A percentile compares a stretch with the other conserved stretches of the same genome.
These are phyloP conservation scores for Phialophora chinensis DNA, from an alignment of 2,329 filamentous ascomycete species.

Conservation along the genomic window DNA sequence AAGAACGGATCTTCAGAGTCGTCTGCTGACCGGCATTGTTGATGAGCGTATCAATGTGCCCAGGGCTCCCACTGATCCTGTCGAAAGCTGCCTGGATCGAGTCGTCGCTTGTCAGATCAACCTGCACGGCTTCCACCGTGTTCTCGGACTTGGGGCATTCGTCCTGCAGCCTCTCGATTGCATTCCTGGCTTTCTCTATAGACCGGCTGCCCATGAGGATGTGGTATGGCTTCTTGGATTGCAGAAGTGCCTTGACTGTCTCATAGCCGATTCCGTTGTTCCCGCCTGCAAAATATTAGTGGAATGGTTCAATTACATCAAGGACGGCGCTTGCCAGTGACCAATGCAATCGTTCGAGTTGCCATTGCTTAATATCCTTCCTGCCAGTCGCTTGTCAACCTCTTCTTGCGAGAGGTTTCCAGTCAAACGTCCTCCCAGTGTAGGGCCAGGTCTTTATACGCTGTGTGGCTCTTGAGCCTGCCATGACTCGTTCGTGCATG, in stretches of 20 bases:
- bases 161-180: constrained; percentile 26
- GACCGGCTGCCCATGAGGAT: constrained; percentile 34
- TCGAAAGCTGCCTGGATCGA: constrained; percentile 43
- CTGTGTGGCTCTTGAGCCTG: not conserved
- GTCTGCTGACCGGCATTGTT: constrained; percentile 43
- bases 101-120: constrained; percentile 44
- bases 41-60: constrained; percentile 44
- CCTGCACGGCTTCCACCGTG: constrained; percentile 41
- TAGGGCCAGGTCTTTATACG: not conserved
- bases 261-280: constrained; percentile 42
- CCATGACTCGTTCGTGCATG: not conserved
- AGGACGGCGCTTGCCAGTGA: constrained; percentile 23
- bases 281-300: constrained; percentile 33
- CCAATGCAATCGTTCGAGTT: constrained; percentile 11
- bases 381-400: not conserved
- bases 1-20: not conserved
- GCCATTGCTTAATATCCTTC: constrained; percentile 7
- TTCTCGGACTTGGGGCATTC: constrained; percentile 32
- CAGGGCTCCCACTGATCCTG: constrained; percentile 40
- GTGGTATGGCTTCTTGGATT: constrained; percentile 38
- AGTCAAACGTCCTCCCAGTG: too few relatives aligned
- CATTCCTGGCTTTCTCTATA: constrained; percentile 27
- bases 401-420: not conserved
- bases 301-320: not conserved
- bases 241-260: constrained; percentile 37